Evolutionary conservation across 305 asterid genomes (phyloP), one percentile per base, ranked within the genome.

Genomic region (Rubia tinctorum): DNA sequence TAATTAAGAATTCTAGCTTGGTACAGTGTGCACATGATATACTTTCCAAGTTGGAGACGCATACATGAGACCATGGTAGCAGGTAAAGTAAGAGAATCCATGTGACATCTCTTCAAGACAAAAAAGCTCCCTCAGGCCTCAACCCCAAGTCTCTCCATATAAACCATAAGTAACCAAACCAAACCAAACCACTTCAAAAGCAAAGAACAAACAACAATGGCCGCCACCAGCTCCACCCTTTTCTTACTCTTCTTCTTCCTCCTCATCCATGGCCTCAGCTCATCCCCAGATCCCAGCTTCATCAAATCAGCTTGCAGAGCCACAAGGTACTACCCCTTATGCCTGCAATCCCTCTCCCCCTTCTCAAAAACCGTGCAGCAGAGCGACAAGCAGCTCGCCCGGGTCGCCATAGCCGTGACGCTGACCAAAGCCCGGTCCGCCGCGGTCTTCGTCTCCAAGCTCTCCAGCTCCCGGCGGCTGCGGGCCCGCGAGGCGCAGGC

Each of bases 271-370:
- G 75, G 20, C 45, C 73, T 78, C 6, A 60, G 66, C 8, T 0
- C 8, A 5, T 3, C 13, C 68, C 39, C 84, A 56, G 58, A 75
- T 62, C 71, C 84, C 68, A 17, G 47, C 68, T 58, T 87, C 87
- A 84, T 89, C 77, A 66, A 75, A 56, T 44, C 82, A 65, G 88
- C 89, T 37, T 89, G 95, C 78, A 75, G 69, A 72, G 71, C 82
- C 79, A 87, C 92, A 6, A 82, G 82, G 37, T 87, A 84, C 76
- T 88, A 89, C 14, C 68, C 85, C 10, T 71, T 89, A 8, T 89
- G 95, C 55, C 6, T 89, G 65, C 78, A 65, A 8, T 80, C 76
- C 44, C 90, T 89, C 71, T 83, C 86, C 25, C 79, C 74, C 5
- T 83, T 83, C 79, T 59, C 95, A 61, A 15, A 68, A 72, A 68